Base-by-base conservation (phyloP, 139 green algal species). In the Chlamydomonas sphaeroides region DNA sequence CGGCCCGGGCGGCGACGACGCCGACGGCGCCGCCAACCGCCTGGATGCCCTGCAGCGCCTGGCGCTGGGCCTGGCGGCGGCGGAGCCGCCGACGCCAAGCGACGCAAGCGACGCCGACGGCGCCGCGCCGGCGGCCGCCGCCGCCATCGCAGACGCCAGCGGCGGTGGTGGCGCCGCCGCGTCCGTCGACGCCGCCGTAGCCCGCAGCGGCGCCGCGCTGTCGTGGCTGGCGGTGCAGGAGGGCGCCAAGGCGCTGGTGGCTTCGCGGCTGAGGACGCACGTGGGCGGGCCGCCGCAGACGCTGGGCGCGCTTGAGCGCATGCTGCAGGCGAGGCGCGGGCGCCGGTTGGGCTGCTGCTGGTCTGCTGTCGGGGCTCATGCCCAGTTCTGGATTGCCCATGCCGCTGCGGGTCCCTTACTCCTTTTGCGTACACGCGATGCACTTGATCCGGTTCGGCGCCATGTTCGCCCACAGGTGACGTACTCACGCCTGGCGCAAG, bases 201-300 rank as follows among this genome's bases (percentile, higher is more conserved):
- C 17, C 10, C 35, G 72, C 57, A 69, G 53, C 62, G 41, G 41
- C 18, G 33, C 72, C 14, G 83, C 56, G 17, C 36, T 87, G 68
- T 66, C 61, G 23, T 93, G 84, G 80, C 53, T 86, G 42, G 79
- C 85, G 5, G 38, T 90, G n/a, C 90, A 95, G 38, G 90, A 94
- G 82, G 88, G 72, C 0, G 91, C 91, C 8, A 85, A 84, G 78
- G 68, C 90, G 1, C 87, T 83, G 42, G 88, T 94, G 4, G 80
- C 69, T 0, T 30, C 61, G 0, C 84, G 91, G n/a, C 83, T 97
- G 83, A 85, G 88, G 30, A 95, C 93, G 0, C 93, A 96, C 53
- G 30, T 93, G 20, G 95, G 95, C 28, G 91, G 90, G 1, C 87
- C 95, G 0, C 87, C 87, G 15, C 90, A 97, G 61, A 97, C 86